phyloP scores from a whole-genome alignment of 768 basidiomycete species.

The Xerocomus brunneocitrinus region DNA sequence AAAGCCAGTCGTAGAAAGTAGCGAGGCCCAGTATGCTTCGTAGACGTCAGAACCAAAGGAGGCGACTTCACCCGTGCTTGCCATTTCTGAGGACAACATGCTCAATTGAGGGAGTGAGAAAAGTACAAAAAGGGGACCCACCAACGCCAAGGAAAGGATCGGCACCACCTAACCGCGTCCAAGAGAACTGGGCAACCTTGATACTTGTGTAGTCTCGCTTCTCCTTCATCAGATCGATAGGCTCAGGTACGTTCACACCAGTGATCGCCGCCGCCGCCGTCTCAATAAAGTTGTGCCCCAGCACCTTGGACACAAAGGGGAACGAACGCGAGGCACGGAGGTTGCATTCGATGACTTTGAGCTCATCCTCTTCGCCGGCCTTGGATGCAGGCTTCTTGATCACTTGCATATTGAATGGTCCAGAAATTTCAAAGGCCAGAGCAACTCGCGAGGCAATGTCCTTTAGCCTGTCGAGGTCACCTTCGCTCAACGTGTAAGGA shows the following conservation, averaged over 20 bases:
- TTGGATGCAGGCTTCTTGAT: slow-evolving; percentile 70
- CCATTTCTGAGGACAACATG: slow-evolving; percentile 67
- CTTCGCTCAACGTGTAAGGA: slow-evolving; percentile 72
- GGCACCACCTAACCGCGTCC: slow-evolving; percentile 93
- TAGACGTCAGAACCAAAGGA: slow-evolving; percentile 90
- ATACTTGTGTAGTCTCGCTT: slow-evolving; percentile 89
- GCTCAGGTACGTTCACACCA: slow-evolving; percentile 80
- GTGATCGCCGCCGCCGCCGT: slow-evolving; percentile 86
- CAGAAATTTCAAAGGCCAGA: slow-evolving; percentile 90
- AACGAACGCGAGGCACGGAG: slow-evolving; percentile 96
- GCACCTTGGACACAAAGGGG: slow-evolving; percentile 98
- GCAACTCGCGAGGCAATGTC: slow-evolving; percentile 94
- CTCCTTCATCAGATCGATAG: slow-evolving; percentile 87
- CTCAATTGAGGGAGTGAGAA: slow-evolving; percentile 4
- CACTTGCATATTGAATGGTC: slow-evolving; percentile 99
- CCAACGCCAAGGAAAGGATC: slow-evolving; percentile 96
- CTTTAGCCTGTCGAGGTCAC: slow-evolving; percentile 86
- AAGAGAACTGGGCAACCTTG: slow-evolving; percentile 98
- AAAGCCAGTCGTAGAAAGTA: slow-evolving; percentile 95
- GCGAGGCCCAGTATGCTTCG: slow-evolving; percentile 93
- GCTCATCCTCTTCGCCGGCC: slow-evolving; percentile 52
- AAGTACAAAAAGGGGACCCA: slow-evolving; percentile 37
- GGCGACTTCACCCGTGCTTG: slow-evolving; percentile 96
- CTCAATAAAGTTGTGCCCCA: slow-evolving; percentile 96
- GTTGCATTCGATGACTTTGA: slow-evolving; percentile 99